Evolutionary conservation across 768 basidiomycete genomes (phyloP), one percentile per base, ranked within the genome.

Genomic region (Suillus lakei): DNA sequence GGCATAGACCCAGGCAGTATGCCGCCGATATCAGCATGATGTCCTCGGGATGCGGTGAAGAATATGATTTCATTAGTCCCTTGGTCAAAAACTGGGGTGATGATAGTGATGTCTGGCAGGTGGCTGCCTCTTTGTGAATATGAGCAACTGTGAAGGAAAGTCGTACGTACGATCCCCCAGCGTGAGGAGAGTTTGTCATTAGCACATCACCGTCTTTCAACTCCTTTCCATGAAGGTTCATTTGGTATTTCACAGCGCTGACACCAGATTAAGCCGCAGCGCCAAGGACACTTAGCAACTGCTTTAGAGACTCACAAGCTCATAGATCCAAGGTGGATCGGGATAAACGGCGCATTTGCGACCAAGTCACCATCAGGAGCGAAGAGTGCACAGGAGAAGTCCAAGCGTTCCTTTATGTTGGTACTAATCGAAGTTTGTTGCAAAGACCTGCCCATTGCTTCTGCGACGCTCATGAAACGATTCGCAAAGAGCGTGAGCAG

Each of bases 381-480:
- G 70, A 99, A 98, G 43, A 99, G 81, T 2, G 96, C 96, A 77
- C 96, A 99, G 12, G 92, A 95, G 76, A 93, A 98, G 78, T 98
- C 96, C 54, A 98, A 86, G 4, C 96, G 86, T 76, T 98, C 96
- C 78, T 96, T 97, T 84, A 97, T 97, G 73, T 98, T 96, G 18
- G 95, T 96, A 73, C 91, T 78, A 71, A 96, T 96, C 4, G 95
- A 89, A 0, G 95, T 96, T 76, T 96, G 92, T 76, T 92, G 93
- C 28, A 96, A 81, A 0, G 92, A 92, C 58, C 92, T 84, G 12
- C 95, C 96, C 95, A 97, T 98, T 12, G 95, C 95, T 74, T 97
- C 95, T 10, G 95, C 95, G 23, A 98, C 93, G 71, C 93, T 93
- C 96, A 98, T 98, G 80, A 98, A 96, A 51, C 96, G 91, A 72